phyloP scores from a whole-genome alignment of 2,329 filamentous ascomycete species.

The Phyllosticta citribraziliensis region DNA sequence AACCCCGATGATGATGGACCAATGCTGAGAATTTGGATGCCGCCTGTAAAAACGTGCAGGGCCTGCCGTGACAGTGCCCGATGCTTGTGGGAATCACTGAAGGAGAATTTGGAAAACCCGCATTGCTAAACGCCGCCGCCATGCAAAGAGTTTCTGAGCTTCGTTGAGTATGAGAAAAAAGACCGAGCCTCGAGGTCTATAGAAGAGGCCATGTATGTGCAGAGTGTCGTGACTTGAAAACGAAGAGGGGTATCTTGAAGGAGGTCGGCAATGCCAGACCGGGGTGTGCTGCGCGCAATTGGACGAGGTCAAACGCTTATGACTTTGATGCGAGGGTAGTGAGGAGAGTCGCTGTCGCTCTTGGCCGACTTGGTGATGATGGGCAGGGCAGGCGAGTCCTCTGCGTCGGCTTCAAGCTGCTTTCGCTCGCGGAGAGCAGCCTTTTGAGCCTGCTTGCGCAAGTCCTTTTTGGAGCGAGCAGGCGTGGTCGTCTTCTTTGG shows the following conservation, averaged over 20 bases:
- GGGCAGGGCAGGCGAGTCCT: background rate
- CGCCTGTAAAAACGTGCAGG: background rate
- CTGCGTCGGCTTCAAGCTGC: slow-evolving; percentile 1
- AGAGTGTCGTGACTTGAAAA: background rate
- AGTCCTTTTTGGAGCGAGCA: slow-evolving; percentile 29
- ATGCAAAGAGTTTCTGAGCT: background rate
- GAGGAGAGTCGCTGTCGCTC: background rate
- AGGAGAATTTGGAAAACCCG: background rate
- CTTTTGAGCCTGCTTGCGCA: slow-evolving; percentile 34
- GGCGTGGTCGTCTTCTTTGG: slow-evolving; percentile 12
- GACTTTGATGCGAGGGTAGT: background rate
- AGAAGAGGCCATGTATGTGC: background rate
- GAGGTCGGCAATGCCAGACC: background rate
- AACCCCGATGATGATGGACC: background rate
- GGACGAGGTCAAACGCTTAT: background rate
- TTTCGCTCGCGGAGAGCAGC: slow-evolving; percentile 29
- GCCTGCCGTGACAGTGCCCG: background rate
- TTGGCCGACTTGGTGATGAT: background rate
- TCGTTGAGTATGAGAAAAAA: background rate
- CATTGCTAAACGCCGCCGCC: background rate
- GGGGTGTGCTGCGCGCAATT: background rate
- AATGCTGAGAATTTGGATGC: background rate
- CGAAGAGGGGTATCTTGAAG: background rate
- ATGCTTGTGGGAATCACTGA: background rate
- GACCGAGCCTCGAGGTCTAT: background rate